Percentiles rank a stretch among this genome's conserved stretches.
Evolutionary conservation across 2,329 filamentous ascomycete species (phyloP).

Genomic region (Alternaria novae-zelandiae): DNA sequence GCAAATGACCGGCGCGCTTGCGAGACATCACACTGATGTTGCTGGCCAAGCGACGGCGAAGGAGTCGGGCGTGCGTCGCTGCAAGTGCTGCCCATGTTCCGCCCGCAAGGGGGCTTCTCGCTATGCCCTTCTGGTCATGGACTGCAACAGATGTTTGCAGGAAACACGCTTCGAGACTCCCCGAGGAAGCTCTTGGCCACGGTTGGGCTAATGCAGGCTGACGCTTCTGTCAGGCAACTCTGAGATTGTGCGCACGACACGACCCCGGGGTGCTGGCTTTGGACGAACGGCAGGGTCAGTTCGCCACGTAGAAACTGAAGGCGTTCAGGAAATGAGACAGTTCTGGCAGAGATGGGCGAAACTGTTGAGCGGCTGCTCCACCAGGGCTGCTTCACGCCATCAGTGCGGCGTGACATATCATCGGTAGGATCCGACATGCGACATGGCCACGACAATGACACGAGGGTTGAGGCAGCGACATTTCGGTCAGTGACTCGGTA

Average conservation of each 20-base stretch:
- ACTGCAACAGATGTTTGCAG: slow-evolving; percentile 23
- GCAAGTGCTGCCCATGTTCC: slow-evolving; percentile 18
- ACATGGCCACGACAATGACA: slow-evolving; percentile 3
- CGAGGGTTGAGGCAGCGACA: not conserved
- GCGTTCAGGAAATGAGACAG: slow-evolving; percentile 3
- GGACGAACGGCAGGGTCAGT: not conserved
- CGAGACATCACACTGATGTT: slow-evolving; percentile 15
- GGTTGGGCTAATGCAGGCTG: slow-evolving; percentile 15
- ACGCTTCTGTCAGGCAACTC: slow-evolving; percentile 12
- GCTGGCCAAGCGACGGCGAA: slow-evolving; percentile 2
- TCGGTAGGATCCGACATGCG: not conserved
- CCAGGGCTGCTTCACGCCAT: slow-evolving; percentile 1
- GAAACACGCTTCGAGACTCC: slow-evolving; percentile 32
- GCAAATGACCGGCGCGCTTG: slow-evolving; percentile 1
- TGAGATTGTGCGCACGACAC: not conserved
- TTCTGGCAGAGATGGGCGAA: slow-evolving; percentile 1
- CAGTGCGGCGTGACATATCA: not conserved
- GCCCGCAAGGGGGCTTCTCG: slow-evolving; percentile 1
- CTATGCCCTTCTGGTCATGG: slow-evolving; percentile 9
- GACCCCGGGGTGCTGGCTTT: not conserved
- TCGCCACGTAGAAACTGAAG: not conserved
- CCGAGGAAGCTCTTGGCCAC: slow-evolving; percentile 26
- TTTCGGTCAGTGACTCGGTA: slow-evolving; percentile 1
- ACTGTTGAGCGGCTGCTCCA: not conserved
- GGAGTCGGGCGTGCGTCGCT: slow-evolving; percentile 9